Evolutionary conservation across 2,329 filamentous ascomycete species (phyloP), one percentile per base, ranked within the genome.

Genomic region (Zymoseptoria passerinii): DNA sequence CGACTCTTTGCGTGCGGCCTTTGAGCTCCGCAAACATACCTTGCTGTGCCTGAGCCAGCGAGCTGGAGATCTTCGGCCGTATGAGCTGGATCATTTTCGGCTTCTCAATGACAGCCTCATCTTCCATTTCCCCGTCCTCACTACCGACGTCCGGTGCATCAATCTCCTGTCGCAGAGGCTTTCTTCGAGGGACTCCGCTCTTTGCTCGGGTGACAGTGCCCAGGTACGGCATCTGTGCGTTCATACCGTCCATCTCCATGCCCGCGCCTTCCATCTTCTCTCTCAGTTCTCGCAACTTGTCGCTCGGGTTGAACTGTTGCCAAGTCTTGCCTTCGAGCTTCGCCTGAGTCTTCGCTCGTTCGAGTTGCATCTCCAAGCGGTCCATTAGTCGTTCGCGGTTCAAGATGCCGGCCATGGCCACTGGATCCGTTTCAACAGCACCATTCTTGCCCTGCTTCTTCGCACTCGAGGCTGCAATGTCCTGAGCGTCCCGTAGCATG

Each of bases 401-500:
- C 64, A 99, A 79, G 61, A 99, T 97, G 62, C 94, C 94, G 71
- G 91, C 85, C 87, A 92, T 90, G 57, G 87, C 87, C 28, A 83
- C 79, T 23, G 89, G 84, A 70, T 94, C 88, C 20, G 82, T 83
- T 7, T 44, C 35, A n/a, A 74, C 80, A 48, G 85, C 75, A 57
- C 74, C 78, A 48, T 77, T 77, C 66, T 79, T 77, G 55, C 74
- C 78, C 16, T 70, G 72, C 66, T 82, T 84, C 70, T 83, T 81
- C n/a, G 90, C 89, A 67, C 90, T 89, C 3, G 92, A 91, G 23
- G 91, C 92, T 51, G 92, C 92, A 65, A 96, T 90, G 69, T 99
- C 92, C 74, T 97, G 92, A 44, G 94, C 92, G 74, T 99, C 94
- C 61, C 92, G 86, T 63, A 99, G 86, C 94, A 99, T 99, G 58